Conservation (phyloP, 192 early-diverging fungal genomes). For the Coemansia sp. region DNA sequence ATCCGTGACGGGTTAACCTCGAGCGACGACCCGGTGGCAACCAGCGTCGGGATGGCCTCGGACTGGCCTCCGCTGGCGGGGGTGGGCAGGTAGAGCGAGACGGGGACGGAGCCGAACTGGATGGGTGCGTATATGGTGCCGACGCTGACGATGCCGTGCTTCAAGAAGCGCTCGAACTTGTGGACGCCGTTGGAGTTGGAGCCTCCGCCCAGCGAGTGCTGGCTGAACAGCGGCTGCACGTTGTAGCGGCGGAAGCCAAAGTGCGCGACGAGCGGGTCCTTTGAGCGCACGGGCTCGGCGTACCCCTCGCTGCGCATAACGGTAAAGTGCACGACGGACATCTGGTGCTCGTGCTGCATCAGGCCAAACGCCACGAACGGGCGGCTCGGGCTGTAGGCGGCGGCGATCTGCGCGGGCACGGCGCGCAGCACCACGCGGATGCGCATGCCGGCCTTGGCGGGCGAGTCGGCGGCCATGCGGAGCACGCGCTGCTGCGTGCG, state of each 20-base stretch:
- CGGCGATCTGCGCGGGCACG: constrained; percentile 48
- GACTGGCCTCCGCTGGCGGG: not conserved
- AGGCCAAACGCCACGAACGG: constrained; percentile 68
- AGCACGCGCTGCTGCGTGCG: constrained; percentile 81
- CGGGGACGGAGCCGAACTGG: constrained; percentile 85
- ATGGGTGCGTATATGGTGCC: constrained; percentile 94
- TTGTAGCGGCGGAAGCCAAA: constrained; percentile 88
- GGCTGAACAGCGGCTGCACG: constrained; percentile 88
- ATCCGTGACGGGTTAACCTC: constrained; percentile 82
- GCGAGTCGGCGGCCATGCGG: constrained; percentile 47
- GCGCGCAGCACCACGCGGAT: constrained; percentile 78
- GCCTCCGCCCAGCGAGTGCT: constrained; percentile 75
- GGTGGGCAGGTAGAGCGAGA: constrained; percentile 77
- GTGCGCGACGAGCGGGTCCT: constrained; percentile 89
- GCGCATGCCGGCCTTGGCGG: constrained; percentile 67
- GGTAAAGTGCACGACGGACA: constrained; percentile 83
- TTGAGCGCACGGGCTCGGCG: constrained; percentile 83
- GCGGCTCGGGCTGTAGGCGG: constrained; percentile 12
- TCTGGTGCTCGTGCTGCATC: constrained; percentile 93
- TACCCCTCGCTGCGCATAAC: constrained; percentile 75
- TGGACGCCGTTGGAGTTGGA: constrained; percentile 88
- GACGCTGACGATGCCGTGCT: constrained; percentile 69
- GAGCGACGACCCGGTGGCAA: constrained; percentile 81
- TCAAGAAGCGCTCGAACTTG: constrained; percentile 94
- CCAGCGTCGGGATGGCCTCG: constrained; percentile 46